Conservation (phyloP, 2,329 filamentous ascomycete species). For the Colletotrichum sp. region DNA sequence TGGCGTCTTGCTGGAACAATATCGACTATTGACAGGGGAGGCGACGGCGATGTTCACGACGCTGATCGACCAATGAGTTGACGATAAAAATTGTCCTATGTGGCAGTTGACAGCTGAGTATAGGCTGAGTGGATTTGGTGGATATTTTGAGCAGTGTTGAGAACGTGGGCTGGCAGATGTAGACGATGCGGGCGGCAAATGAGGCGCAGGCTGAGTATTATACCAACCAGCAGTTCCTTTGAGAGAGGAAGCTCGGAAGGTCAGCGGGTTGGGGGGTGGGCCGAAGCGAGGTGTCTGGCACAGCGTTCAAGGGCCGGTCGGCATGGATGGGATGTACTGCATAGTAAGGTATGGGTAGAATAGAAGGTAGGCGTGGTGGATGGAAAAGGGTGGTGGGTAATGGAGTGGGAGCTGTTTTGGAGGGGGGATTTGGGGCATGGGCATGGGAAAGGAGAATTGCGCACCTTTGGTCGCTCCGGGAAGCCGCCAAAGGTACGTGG, state of each 20-base stretch:
- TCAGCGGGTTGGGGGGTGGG: constrained; percentile 13
- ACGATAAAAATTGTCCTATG: neutral
- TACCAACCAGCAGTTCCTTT: neutral
- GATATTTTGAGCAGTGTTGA: neutral
- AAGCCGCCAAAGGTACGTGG: constrained; percentile 14
- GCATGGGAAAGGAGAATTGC: constrained; percentile 21
- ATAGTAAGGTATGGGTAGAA: neutral
- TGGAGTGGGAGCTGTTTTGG: constrained; percentile 8
- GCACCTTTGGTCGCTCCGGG: constrained; percentile 15
- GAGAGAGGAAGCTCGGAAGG: constrained; percentile 14
- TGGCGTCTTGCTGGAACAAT: neutral
- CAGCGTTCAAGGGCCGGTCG: neutral
- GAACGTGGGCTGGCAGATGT: neutral
- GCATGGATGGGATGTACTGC: neutral
- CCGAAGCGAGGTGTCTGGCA: constrained; percentile 9
- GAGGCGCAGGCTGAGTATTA: constrained; percentile 18
- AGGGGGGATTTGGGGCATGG: constrained; percentile 14
- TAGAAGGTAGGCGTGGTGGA: neutral
- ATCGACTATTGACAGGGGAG: neutral
- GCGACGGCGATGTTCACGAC: neutral
- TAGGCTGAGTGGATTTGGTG: neutral
- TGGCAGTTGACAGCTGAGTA: neutral
- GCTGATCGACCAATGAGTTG: neutral
- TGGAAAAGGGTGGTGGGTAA: constrained; percentile 3
- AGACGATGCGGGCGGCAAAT: neutral